Evolutionary conservation across 176 grass and related monocot species (phyloP).

Genomic region (Triticum urartu): DNA sequence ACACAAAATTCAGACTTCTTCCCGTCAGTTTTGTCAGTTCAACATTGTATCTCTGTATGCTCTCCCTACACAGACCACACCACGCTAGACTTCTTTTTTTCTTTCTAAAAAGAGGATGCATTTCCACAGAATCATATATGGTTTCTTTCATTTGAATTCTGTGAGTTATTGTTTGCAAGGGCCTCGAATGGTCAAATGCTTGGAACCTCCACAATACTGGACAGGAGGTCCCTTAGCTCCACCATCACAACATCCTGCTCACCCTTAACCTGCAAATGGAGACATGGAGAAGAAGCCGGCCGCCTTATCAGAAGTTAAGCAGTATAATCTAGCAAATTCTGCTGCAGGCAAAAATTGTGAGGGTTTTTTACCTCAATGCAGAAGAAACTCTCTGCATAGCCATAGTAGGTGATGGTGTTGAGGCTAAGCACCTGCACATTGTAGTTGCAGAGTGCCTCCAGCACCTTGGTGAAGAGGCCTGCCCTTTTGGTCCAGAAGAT

Average conservation of each 20-base stretch:
- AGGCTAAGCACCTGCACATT: constrained; percentile 50
- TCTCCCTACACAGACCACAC: background rate
- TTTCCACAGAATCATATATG: constrained; percentile 8
- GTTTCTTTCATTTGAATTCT: background rate
- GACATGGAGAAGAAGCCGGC: background rate
- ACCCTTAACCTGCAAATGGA: constrained; percentile 57
- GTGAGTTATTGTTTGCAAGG: constrained; percentile 6
- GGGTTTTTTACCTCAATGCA: constrained; percentile 46
- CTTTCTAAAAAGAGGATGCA: background rate
- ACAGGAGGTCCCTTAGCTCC: constrained; percentile 53
- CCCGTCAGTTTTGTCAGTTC: constrained; percentile 14
- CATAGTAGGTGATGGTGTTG: constrained; percentile 59
- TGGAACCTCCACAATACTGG: constrained; percentile 52
- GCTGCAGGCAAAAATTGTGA: background rate
- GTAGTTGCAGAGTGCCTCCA: constrained; percentile 62
- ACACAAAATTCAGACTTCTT: constrained; percentile 20
- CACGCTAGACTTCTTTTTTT: background rate
- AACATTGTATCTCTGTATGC: constrained; percentile 24
- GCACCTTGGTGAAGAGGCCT: constrained; percentile 60
- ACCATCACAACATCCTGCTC: constrained; percentile 54
- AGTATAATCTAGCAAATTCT: background rate
- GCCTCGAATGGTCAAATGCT: constrained; percentile 39
- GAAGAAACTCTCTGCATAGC: constrained; percentile 58
- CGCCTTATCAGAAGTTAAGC: background rate
- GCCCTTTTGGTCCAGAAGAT: constrained; percentile 53